A percentile compares a stretch with the other conserved stretches of the same genome.
Evolutionary conservation across 2,329 filamentous ascomycete genomes (phyloP).

Genomic region (Fusarium sp.): DNA sequence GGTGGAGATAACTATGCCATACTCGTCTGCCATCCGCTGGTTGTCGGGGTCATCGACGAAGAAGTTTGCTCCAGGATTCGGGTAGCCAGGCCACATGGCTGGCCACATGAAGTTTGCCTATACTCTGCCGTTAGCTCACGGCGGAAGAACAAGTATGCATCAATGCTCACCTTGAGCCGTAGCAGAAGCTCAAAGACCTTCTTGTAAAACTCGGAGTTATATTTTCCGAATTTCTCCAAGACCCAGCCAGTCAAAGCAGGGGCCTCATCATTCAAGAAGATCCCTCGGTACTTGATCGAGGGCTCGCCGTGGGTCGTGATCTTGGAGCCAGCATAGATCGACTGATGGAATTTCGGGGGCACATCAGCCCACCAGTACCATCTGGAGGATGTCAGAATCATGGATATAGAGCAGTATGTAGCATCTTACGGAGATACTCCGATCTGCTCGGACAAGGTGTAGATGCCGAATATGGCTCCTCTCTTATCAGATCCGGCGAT

Average conservation of each 20-base stretch:
- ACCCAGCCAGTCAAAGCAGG: constrained; percentile 69
- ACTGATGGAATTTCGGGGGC: constrained; percentile 8
- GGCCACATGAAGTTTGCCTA: constrained; percentile 77
- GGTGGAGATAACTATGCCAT: constrained; percentile 32
- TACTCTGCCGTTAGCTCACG: constrained; percentile 45
- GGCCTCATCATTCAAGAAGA: constrained; percentile 72
- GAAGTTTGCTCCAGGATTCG: constrained; percentile 69
- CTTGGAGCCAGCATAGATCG: constrained; percentile 14
- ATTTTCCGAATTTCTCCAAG: constrained; percentile 65
- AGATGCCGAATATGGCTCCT: constrained; percentile 28
- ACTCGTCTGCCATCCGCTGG: constrained; percentile 69
- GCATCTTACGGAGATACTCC: constrained; percentile 34
- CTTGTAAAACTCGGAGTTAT: constrained; percentile 71
- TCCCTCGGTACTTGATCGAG: constrained; percentile 72
- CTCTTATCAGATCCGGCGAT: constrained; percentile 35
- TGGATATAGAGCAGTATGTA: accelerated
- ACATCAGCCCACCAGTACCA: constrained; percentile 48
- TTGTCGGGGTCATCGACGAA: constrained; percentile 74
- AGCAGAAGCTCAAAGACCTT: constrained; percentile 72
- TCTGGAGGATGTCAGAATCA: not conserved
- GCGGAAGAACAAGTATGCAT: too few species aligned
- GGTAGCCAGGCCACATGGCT: constrained; percentile 73
- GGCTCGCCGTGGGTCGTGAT: constrained; percentile 61
- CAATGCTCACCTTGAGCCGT: constrained; percentile 31
- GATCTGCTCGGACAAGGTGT: constrained; percentile 37